Percentiles rank a stretch among this genome's conserved stretches.
Evolutionary conservation across 129 eudicot species (phyloP).

Genomic region (Chrysanthemum makinoi): DNA sequence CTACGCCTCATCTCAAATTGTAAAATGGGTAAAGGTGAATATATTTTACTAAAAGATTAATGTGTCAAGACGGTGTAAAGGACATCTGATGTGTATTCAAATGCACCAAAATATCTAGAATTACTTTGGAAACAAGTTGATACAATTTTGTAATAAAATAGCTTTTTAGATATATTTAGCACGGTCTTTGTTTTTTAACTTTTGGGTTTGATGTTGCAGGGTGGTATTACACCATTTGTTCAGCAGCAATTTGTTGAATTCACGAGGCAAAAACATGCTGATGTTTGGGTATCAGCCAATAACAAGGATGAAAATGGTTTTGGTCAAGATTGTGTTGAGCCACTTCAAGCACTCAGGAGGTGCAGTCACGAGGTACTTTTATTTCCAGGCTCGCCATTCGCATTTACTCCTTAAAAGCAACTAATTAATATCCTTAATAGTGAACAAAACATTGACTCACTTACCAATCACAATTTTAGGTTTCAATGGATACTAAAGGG

Average conservation of each 20-base stretch:
- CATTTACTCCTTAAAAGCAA: background rate
- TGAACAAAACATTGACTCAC: background rate
- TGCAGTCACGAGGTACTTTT: constrained; percentile 75
- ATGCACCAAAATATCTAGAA: too few species aligned
- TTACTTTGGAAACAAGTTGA: too few species aligned
- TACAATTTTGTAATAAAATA: background rate
- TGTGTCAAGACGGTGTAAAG: too few species aligned
- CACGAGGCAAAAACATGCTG: constrained; percentile 42
- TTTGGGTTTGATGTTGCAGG: constrained; percentile 44
- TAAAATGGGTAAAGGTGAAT: too few species aligned
- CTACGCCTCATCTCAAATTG: too few species aligned
- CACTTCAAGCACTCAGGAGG: constrained; percentile 83
- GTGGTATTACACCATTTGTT: constrained; percentile 82
- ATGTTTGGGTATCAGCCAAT: constrained; percentile 29
- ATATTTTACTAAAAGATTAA: too few species aligned
- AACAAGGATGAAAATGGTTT: constrained; percentile 58
- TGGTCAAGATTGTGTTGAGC: constrained; percentile 92
- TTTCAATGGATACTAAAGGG: constrained; percentile 54
- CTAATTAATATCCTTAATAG: background rate
- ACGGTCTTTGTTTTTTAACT: background rate
- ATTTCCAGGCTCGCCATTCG: background rate
- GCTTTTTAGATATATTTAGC: background rate
- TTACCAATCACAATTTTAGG: constrained; percentile 34
- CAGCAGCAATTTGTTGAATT: constrained; percentile 81
- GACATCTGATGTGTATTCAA: too few species aligned